Base-by-base conservation (phyloP, 2,329 filamentous ascomycete species). In the Pezicula rhizophila region DNA sequence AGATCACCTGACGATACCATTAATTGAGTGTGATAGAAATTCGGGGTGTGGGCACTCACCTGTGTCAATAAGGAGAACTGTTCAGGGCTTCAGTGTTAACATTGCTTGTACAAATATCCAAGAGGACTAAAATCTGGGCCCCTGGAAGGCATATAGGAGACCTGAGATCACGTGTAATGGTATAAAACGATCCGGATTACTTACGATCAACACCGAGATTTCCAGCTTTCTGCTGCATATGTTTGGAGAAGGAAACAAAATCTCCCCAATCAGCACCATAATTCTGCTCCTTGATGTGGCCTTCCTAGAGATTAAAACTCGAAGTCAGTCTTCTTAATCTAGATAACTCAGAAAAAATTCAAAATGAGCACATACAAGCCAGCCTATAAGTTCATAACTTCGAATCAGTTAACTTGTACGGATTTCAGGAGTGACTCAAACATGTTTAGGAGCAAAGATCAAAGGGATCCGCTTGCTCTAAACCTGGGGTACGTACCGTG, bases 211-310 rank as follows among this genome's bases (percentile, higher is more conserved):
- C 80, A 44, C 88, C 89, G 45, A 85, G 77, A 2, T 82, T 79
- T 60, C 95, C 87, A 50, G 90, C 89, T 62, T 80, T 83, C 55
- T 81, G 77, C 49, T 80, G 84, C 75, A 97, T 80, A 64, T 91
- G 90, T 31, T 84, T 75, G 23, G 89, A 80, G 64, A 97, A 96
- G 8, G 91, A 96, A 58, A 96, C 78, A 69, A 96, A 97, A 70
- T 97, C 93, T 52, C 92, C 92, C 89, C 92, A 96, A 69, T 97
- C 92, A 42, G 89, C 91, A n/a, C 88, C 89, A 68, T 92, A 97
- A 48, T 91, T 78, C 61, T 74, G 88, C 82, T 97, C 92, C 70
- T 90, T 85, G 3, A 96, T 71, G 73, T 97, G 92, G 1, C 92
- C 92, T 12, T 82, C 89, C 62, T 93, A 5, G 23, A 23, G 23